Percentiles rank a stretch among this genome's conserved stretches.
Conservation (phyloP, 495 filamentous ascomycete genomes). For the Annulohypoxylon moriforme region DNA sequence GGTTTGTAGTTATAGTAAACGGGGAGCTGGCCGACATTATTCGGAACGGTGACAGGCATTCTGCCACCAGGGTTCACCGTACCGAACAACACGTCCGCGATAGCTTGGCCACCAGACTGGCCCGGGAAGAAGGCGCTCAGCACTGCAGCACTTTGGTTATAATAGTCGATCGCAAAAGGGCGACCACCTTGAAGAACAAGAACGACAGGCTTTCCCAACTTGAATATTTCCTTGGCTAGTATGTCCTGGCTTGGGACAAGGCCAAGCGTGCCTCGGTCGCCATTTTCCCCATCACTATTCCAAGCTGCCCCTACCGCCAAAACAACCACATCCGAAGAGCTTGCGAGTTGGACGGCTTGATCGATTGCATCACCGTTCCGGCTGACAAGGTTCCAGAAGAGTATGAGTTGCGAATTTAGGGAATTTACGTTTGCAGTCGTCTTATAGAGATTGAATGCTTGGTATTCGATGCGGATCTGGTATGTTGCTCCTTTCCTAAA, state of each 20-base stretch:
- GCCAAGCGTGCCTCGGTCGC: slow-evolving; percentile 55
- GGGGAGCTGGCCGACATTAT: slow-evolving; percentile 51
- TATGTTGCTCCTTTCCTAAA: slow-evolving; percentile 51
- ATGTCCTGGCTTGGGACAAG: slow-evolving; percentile 49
- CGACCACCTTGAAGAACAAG: slow-evolving; percentile 58
- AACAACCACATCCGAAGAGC: slow-evolving; percentile 53
- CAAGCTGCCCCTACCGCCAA: slow-evolving; percentile 57
- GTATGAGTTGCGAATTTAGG: slow-evolving; percentile 56
- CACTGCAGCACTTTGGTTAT: slow-evolving; percentile 52
- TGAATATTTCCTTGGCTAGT: slow-evolving; percentile 53
- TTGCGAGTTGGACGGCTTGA: slow-evolving; percentile 51
- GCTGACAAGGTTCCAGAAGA: slow-evolving; percentile 61
- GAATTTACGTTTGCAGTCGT: slow-evolving; percentile 55
- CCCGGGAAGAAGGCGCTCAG: slow-evolving; percentile 56
- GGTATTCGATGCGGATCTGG: slow-evolving; percentile 57
- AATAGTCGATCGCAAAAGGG: slow-evolving; percentile 56
- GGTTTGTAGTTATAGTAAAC: slow-evolving; percentile 57
- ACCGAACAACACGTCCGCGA: slow-evolving; percentile 60
- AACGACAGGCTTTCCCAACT: slow-evolving; percentile 54
- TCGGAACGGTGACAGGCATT: slow-evolving; percentile 53
- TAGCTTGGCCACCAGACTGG: slow-evolving; percentile 61
- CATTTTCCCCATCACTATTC: slow-evolving; percentile 59
- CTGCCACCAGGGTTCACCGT: slow-evolving; percentile 57
- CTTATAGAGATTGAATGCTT: slow-evolving; percentile 57
- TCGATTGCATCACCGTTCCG: slow-evolving; percentile 47